Evolutionary conservation across 2,329 filamentous ascomycete species (phyloP).

Genomic region (Mycosphaerella sp.): DNA sequence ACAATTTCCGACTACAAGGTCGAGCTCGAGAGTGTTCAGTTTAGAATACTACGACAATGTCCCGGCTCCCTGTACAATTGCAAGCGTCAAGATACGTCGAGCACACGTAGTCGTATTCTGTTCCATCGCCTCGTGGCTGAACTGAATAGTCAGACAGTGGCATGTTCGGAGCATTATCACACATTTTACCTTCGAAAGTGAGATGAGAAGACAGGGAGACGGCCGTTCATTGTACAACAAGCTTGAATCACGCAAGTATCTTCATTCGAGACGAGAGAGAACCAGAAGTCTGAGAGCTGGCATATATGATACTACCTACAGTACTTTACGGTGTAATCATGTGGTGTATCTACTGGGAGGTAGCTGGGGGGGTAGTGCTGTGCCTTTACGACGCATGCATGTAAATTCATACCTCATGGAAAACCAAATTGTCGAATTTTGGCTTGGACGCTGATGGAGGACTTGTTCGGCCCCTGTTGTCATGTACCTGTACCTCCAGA

Average conservation of each 20-base stretch:
- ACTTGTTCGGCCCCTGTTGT: constrained; percentile 10
- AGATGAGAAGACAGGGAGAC: constrained; percentile 41
- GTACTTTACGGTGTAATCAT: constrained; percentile 36
- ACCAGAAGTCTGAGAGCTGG: constrained; percentile 10
- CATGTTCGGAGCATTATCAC: constrained; percentile 17
- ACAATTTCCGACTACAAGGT: too few species aligned
- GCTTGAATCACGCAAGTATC: constrained; percentile 40
- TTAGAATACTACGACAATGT: too few species aligned
- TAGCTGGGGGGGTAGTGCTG: too few species aligned
- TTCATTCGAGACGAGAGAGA: constrained; percentile 38
- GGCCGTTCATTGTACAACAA: constrained; percentile 35
- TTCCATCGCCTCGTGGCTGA: too few species aligned
- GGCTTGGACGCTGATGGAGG: constrained; percentile 14
- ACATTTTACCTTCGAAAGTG: constrained; percentile 32
- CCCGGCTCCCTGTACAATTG: too few species aligned
- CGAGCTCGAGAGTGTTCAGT: too few species aligned
- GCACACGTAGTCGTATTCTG: too few species aligned
- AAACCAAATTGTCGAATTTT: constrained; percentile 12
- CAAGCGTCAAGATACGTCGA: too few species aligned
- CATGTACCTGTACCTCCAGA: not conserved
- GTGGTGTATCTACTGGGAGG: too few species aligned
- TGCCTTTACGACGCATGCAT: too few species aligned
- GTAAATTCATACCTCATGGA: not conserved
- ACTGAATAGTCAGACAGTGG: too few species aligned
- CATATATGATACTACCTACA: constrained; percentile 34